Evolutionary conservation across 306 rosid species (phyloP), one percentile per base, ranked within the genome.

Genomic region (Vigna nakashimae): DNA sequence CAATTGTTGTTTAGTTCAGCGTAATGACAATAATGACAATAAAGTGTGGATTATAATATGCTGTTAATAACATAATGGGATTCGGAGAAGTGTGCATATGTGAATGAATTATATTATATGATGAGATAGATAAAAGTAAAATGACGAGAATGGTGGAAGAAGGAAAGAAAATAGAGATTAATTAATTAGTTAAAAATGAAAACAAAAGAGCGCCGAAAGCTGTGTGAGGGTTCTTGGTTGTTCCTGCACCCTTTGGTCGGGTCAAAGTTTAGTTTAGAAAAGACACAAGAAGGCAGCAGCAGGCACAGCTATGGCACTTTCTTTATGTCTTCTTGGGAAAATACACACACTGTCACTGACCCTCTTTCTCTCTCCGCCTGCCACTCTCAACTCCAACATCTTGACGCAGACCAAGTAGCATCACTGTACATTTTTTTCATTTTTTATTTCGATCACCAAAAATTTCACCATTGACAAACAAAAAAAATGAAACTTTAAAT

Each of bases 191-290:
- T 9, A 2, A 42, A 42, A 42, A 45, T 12, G 14, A 15, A 73
- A 85, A 82, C 74, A 86, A 77, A 81, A 86, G 73, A 83, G 85
- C 88, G 89, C 94, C 98, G 92, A 93, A 93, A 91, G 94, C 84
- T 89, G 91, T 85, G 2, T n/a, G 72, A 85, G 75, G 50, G 50
- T 77, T 71, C 26, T 75, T 63, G 69, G 67, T 24, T 58, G 4
- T 79, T 76, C 86, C 42, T 59, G 42, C 18, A 57, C 38, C 64
- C 36, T 24, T 22, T 10, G 7, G 9, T 57, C 64, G 65, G 64
- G 92, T 88, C 93, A 89, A 86, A 69, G 76, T 34, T 62, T 6
- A 62, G 68, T 34, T 32, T 34, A 62, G 68, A 62, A 62, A 62
- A 62, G 68, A 62, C 68, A 62, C 6, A 34, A 16, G 45, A 62